phyloP scores from a whole-genome alignment of 164 flowering plant genomes.

The Taxillus chinensis region DNA sequence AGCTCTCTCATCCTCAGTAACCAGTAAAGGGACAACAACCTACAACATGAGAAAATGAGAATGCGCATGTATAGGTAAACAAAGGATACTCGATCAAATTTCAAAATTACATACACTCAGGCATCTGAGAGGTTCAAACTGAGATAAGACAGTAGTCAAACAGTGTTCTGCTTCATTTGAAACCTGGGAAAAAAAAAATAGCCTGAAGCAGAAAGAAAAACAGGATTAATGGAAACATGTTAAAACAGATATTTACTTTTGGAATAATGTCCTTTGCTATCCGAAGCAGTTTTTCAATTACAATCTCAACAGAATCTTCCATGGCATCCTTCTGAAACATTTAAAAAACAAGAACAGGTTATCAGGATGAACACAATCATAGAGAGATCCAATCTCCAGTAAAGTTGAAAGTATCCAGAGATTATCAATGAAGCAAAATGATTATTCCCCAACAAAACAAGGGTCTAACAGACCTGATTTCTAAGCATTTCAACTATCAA shows the following conservation, averaged over 20 bases:
- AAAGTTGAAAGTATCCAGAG: no score
- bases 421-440: no score
- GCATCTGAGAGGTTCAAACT: conserved; percentile 85
- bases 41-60: conserved; percentile 17
- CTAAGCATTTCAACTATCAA: conserved; percentile 83
- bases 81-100: not conserved
- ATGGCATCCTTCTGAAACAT: conserved; percentile 62
- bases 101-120: conserved; percentile 45
- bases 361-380: no score
- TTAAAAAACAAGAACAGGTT: no score
- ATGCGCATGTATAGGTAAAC: not conserved
- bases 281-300: conserved; percentile 89
- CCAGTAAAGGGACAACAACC: conserved; percentile 89
- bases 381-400: no score
- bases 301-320: conserved; percentile 94
- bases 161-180: conserved; percentile 89
- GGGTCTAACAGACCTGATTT: conserved; percentile 49
- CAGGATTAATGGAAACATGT: not conserved
- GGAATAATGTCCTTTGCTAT: conserved; percentile 60
- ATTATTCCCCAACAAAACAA: not conserved
- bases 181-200: conserved; percentile 35
- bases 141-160: conserved; percentile 57
- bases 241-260: conserved; percentile 38
- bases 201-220: not conserved
- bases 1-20: conserved; percentile 91